Evolutionary conservation across 495 filamentous ascomycete genomes (phyloP), one percentile per base, ranked within the genome.

Genomic region (Trichoderma gamsii): DNA sequence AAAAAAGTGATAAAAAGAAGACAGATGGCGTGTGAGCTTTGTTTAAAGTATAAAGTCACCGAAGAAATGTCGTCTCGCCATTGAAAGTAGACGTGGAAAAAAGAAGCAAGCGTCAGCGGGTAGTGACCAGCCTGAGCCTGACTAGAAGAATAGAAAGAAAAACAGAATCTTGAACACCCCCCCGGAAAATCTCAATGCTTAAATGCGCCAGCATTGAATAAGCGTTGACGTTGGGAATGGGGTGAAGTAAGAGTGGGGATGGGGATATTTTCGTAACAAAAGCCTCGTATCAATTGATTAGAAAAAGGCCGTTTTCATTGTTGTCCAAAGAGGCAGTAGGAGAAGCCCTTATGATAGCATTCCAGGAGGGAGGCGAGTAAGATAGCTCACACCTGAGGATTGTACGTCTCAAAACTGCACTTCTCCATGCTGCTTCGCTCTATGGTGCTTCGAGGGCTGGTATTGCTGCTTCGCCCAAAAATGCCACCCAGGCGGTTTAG

Each of bases 401-500:
- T 41, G 11, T 29, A 6, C 41, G 13, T 63, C 52, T 68, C 67
- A 35, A 65, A 68, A 18, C 67, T 68, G 35, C 5, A 43, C 67
- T 68, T 68, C 67, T 83, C 81, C 66, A 79, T 80, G 73, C 80
- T 82, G 7, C 80, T 76, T 69, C 80, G 81, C 27, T 83, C 81
- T 52, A 81, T 80, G 73, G 78, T 82, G 5, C 78, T 77, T 69
- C 80, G 82, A 35, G 76, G 79, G 66, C 79, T 79, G 16, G 73
- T 77, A 65, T 70, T 49, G 6, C 35, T 68, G 9, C 18, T 68
- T 73, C 12, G 80, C 75, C 66, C 81, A 69, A 84, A 85, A 32
- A 86, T 80, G 52, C 80, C 75, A 43, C 79, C 73, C 23, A 85
- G 79, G 66, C 75, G 74, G 71, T 81, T 84, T 73, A 85, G 73